phyloP scores from a whole-genome alignment of 1,139 yeast genomes.

The Debaryomycetaceae sp. region DNA sequence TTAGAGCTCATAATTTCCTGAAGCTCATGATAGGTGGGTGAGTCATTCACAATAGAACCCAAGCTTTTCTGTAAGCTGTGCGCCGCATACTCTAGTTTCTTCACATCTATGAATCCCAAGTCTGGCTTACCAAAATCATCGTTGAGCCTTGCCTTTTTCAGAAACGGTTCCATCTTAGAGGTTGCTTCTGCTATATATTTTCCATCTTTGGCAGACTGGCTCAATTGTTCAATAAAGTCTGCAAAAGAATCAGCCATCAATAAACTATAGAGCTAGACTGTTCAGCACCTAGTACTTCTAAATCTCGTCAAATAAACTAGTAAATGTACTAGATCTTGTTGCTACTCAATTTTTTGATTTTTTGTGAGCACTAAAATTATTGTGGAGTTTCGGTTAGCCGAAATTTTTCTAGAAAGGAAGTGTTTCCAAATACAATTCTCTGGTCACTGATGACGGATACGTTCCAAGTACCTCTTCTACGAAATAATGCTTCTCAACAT shows the following conservation, averaged over 20 bases:
- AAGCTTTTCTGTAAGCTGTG: constrained; percentile 50
- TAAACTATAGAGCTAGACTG: too few relatives aligned
- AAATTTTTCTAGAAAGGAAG: too few relatives aligned
- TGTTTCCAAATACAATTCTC: too few relatives aligned
- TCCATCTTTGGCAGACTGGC: background rate
- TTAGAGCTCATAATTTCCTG: constrained; percentile 22
- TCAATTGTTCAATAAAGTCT: background rate
- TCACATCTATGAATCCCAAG: constrained; percentile 36
- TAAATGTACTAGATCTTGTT: too few relatives aligned
- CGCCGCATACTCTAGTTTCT: constrained; percentile 40
- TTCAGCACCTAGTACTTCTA: too few relatives aligned
- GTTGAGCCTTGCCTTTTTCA: background rate
- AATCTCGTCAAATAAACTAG: too few relatives aligned
- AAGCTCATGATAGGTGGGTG: constrained; percentile 50
- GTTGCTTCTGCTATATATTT: background rate
- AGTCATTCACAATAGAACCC: constrained; percentile 46
- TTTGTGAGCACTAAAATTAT: too few relatives aligned
- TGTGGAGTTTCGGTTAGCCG: too few relatives aligned
- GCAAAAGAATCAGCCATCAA: background rate
- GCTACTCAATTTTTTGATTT: too few relatives aligned
- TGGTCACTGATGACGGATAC: too few relatives aligned
- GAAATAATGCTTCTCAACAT: too few relatives aligned
- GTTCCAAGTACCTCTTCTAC: too few relatives aligned
- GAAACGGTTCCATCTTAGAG: background rate
- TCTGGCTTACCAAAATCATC: constrained; percentile 1